Percentiles rank a stretch among this genome's conserved stretches.
These are phyloP conservation scores for Gentiana dahurica DNA, from an alignment of 257 asterid species.

Conservation along the genomic window DNA sequence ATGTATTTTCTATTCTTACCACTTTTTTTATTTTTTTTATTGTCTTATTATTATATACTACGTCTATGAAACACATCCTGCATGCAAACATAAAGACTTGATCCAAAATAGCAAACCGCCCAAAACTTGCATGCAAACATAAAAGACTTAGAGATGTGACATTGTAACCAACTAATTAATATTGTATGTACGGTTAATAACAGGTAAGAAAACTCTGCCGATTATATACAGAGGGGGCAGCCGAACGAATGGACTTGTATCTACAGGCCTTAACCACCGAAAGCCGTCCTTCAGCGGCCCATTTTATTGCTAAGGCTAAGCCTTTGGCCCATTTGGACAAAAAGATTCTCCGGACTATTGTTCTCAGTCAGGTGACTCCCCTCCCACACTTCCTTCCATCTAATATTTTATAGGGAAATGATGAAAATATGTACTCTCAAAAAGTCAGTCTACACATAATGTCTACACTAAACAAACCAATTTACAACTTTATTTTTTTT, in stretches of 20 bases:
- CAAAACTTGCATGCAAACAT: too few species aligned
- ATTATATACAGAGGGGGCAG: conserved; percentile 45
- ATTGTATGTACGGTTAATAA: not conserved
- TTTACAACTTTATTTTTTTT: too few species aligned
- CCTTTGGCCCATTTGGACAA: conserved; percentile 30
- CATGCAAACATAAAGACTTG: too few species aligned
- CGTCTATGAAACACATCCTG: too few species aligned
- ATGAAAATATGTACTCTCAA: not conserved
- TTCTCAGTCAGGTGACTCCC: conserved; percentile 56
- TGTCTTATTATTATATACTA: too few species aligned
- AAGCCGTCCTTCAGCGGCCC: conserved; percentile 35
- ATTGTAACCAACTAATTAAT: not conserved
- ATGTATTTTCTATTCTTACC: too few species aligned
- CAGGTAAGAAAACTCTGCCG: conserved; percentile 62
- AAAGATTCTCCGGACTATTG: conserved; percentile 44
- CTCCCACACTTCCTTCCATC: not conserved
- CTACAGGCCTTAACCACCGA: conserved; percentile 57
- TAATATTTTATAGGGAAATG: not conserved
- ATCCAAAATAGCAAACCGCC: too few species aligned
- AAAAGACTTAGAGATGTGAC: too few species aligned
- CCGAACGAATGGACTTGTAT: conserved; percentile 41
- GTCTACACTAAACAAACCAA: too few species aligned
- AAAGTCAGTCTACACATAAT: too few species aligned
- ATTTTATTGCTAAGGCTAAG: conserved; percentile 49
- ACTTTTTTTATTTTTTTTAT: too few species aligned